Conservation (phyloP, 768 basidiomycete genomes). For the Roridomyces roridus region DNA sequence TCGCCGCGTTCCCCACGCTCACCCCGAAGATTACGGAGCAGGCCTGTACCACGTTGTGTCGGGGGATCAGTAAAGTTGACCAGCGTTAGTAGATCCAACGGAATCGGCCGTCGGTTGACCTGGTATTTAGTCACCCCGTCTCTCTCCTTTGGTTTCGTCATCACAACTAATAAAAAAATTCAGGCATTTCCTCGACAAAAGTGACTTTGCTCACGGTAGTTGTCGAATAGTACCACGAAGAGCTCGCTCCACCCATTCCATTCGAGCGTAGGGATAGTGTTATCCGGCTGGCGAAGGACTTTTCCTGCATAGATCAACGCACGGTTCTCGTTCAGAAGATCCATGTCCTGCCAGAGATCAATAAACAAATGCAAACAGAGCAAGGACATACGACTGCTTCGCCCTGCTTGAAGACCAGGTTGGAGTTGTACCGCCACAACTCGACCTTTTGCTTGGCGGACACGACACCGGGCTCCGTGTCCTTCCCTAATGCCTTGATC, state of each 20-base stretch:
- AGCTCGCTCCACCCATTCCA: slow-evolving; percentile 88
- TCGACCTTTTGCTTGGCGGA: slow-evolving; percentile 90
- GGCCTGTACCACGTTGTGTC: slow-evolving; percentile 74
- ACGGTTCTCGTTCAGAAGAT: slow-evolving; percentile 82
- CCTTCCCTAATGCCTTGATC: slow-evolving; percentile 85
- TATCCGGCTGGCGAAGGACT: slow-evolving; percentile 86
- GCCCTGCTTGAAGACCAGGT: slow-evolving; percentile 80
- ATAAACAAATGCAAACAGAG: neutral
- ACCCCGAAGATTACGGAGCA: slow-evolving; percentile 68
- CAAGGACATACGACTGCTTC: slow-evolving; percentile 60
- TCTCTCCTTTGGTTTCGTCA: slow-evolving; percentile 85
- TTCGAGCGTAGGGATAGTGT: slow-evolving; percentile 38
- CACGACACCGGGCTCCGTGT: slow-evolving; percentile 87
- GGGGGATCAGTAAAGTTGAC: slow-evolving; percentile 84
- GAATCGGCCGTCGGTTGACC: slow-evolving; percentile 90
- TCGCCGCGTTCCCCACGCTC: slow-evolving; percentile 42
- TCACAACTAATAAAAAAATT: slow-evolving; percentile 65
- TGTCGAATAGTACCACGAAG: slow-evolving; percentile 91
- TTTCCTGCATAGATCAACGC: slow-evolving; percentile 86
- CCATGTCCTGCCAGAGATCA: slow-evolving; percentile 69
- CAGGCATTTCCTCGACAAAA: neutral
- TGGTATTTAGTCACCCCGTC: slow-evolving; percentile 79
- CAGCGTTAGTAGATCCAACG: slow-evolving; percentile 86
- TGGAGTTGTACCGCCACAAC: slow-evolving; percentile 84
- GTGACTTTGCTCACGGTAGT: slow-evolving; percentile 70